Conservation (phyloP, 1,284 basidiomycete genomes). For the Ganoderma multipileum region DNA sequence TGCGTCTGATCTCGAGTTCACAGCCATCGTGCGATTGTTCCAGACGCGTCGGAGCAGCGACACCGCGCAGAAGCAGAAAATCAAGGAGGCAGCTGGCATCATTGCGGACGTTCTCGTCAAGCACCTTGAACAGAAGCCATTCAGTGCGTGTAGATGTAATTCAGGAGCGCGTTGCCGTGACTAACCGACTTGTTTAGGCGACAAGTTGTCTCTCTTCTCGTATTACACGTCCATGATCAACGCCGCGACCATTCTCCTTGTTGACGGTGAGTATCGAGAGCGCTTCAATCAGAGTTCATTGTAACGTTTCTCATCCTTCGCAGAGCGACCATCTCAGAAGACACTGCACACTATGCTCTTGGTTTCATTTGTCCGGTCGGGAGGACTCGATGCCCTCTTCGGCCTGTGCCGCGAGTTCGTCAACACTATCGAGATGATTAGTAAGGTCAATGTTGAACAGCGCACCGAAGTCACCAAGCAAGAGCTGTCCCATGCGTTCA, state of each 20-base stretch:
- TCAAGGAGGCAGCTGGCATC: slow-evolving; percentile 69
- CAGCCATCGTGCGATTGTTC: slow-evolving; percentile 89
- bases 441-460: slow-evolving; percentile 54
- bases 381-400: slow-evolving; percentile 78
- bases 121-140: slow-evolving; percentile 68
- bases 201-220: slow-evolving; percentile 60
- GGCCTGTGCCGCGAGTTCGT: slow-evolving; percentile 66
- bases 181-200: slow-evolving; percentile 45
- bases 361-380: slow-evolving; percentile 73
- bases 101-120: slow-evolving; percentile 79
- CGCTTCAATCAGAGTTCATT: background rate
- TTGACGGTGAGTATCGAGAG: slow-evolving; percentile 73
- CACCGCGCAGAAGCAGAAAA: slow-evolving; percentile 79
- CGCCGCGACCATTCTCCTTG: slow-evolving; percentile 74
- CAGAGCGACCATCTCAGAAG: slow-evolving; percentile 78
- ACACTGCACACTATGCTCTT: slow-evolving; percentile 88
- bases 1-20: slow-evolving; percentile 3
- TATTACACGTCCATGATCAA: slow-evolving; percentile 85
- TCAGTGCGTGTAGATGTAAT: slow-evolving; percentile 48
- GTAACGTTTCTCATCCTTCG: background rate
- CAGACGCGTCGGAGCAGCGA: slow-evolving; percentile 85
- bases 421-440: slow-evolving; percentile 60
- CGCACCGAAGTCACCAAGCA: slow-evolving; percentile 65
- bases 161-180: background rate
- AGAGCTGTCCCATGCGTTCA: slow-evolving; percentile 77